These are phyloP conservation scores for Cymbidium sinense DNA, from an alignment of 106 monocot genomes.

Conservation along the genomic window DNA sequence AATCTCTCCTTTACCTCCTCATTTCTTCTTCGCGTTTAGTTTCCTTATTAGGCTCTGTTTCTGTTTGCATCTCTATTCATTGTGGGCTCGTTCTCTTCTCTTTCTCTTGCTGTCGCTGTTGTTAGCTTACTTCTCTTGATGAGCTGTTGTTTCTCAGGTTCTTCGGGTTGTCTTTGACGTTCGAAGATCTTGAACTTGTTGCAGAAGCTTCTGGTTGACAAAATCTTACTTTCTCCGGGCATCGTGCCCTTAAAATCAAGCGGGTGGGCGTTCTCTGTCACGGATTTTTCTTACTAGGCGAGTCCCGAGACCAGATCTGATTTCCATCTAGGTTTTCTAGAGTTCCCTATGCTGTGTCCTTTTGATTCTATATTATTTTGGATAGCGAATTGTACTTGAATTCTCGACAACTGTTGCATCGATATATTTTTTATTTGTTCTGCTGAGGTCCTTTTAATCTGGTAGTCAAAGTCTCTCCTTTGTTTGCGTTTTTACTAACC, in stretches of 20 bases:
- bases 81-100: neutral
- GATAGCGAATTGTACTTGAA: conserved; percentile 7
- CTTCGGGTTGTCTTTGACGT: neutral
- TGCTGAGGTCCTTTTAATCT: neutral
- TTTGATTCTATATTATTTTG: neutral
- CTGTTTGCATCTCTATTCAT: neutral
- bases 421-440: neutral
- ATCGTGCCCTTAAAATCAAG: neutral
- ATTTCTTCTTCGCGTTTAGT: neutral
- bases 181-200: neutral
- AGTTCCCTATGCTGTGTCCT: neutral
- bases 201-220: neutral
- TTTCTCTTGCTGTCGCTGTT: neutral
- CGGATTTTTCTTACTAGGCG: neutral
- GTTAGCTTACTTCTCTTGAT: neutral
- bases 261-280: neutral
- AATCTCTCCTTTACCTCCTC: neutral
- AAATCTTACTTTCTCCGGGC: neutral
- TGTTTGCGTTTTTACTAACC: neutral
- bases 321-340: neutral
- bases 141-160: neutral
- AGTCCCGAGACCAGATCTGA: conserved; percentile 8
- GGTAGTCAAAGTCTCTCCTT: neutral
- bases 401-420: neutral
- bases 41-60: neutral